Percentiles rank a stretch among this genome's conserved stretches.
phyloP scores from a whole-genome alignment of 805 yeast species.

The Cyberlindnera nakhonratchasimensis region DNA sequence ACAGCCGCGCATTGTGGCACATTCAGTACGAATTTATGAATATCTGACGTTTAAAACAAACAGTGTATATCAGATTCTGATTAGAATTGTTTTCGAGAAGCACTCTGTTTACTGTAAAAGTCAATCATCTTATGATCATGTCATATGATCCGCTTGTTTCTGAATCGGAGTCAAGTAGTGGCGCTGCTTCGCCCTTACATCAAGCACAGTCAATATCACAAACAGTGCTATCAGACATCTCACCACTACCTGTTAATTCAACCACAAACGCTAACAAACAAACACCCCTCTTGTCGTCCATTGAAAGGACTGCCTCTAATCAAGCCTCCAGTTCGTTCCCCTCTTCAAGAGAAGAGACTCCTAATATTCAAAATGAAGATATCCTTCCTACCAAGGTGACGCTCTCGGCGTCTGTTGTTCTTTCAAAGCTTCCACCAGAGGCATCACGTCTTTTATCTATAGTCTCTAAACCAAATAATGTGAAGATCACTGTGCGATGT shows the following conservation, averaged over 20 bases:
- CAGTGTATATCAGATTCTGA: no score
- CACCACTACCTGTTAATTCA: neutral
- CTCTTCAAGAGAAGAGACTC: conserved; percentile 4
- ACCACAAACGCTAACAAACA: neutral
- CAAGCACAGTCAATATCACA: neutral
- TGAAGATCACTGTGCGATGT: conserved; percentile 45
- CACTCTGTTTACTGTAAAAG: neutral
- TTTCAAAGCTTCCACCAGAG: conserved; percentile 20
- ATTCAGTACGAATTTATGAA: no score
- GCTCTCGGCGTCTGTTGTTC: conserved; percentile 23
- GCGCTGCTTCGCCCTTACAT: conserved; percentile 11
- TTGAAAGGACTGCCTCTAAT: no score
- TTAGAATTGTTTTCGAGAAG: neutral
- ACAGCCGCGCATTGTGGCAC: neutral
- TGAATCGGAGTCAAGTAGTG: conserved; percentile 26
- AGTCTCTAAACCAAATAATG: conserved; percentile 11
- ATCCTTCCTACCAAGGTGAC: conserved; percentile 23
- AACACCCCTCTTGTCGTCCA: neutral
- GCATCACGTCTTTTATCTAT: conserved; percentile 17
- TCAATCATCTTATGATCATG: no score
- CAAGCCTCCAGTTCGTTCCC: no score
- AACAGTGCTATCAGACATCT: conserved; percentile 3
- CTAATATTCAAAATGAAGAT: conserved; percentile 21
- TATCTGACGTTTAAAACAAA: no score
- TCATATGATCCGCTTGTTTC: conserved; percentile 22